Conservation (phyloP, 2,329 filamentous ascomycete species). For the Geosmithia morbida region DNA sequence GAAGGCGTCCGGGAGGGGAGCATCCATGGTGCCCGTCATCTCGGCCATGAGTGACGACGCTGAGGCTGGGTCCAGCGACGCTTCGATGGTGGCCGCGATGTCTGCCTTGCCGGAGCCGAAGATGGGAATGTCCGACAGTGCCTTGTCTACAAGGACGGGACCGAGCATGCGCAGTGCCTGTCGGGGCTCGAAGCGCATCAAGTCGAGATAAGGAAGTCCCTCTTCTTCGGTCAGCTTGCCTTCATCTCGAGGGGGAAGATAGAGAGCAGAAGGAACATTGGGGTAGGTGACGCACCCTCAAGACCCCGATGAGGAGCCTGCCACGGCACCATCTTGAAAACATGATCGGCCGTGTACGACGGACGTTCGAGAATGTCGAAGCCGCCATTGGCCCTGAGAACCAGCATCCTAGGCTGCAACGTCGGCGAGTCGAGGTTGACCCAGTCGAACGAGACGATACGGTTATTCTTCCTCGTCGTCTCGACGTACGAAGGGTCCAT, state of each 20-base stretch:
- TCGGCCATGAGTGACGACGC: conserved; percentile 17
- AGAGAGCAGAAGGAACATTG: not conserved
- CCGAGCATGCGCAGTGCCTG: conserved; percentile 38
- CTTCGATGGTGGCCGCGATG: conserved; percentile 24
- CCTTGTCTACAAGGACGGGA: conserved; percentile 37
- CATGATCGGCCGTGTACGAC: conserved; percentile 39
- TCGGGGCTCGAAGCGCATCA: conserved; percentile 43
- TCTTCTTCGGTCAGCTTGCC: conserved; percentile 17
- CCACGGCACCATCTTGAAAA: conserved; percentile 49
- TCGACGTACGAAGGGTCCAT: conserved; percentile 45
- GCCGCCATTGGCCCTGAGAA: conserved; percentile 42
- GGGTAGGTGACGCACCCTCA: conserved; percentile 24
- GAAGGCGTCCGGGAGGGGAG: conserved; percentile 25
- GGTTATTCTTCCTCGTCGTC: conserved; percentile 35
- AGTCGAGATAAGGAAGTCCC: conserved; percentile 33
- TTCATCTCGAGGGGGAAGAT: not conserved
- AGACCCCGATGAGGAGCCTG: conserved; percentile 41
- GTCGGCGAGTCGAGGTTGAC: conserved; percentile 41
- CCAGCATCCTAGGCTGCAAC: conserved; percentile 41
- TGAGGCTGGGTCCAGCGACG: conserved; percentile 20
- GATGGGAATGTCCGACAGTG: conserved; percentile 36
- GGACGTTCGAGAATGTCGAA: conserved; percentile 50
- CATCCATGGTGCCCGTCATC: conserved; percentile 19
- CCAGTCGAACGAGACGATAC: conserved; percentile 57
- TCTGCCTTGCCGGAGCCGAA: conserved; percentile 38